Evolutionary conservation across 139 green algal species (phyloP).

Genomic region (Volvox africanus): DNA sequence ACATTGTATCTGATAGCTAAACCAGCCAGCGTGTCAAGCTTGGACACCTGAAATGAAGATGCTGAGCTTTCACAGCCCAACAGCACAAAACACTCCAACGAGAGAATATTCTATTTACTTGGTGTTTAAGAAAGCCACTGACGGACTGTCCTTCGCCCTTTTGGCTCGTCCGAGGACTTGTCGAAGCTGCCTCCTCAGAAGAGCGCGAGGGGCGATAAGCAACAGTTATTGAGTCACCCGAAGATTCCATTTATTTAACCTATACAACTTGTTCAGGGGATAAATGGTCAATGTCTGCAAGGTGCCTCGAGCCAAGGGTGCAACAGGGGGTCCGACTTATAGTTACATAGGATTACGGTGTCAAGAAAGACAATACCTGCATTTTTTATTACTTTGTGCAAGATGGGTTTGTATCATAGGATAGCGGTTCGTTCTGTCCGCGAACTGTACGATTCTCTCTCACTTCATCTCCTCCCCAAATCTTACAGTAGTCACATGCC

Average conservation of each 20-base stretch:
- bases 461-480: too few relatives aligned
- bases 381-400: too few relatives aligned
- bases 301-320: too few relatives aligned
- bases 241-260: background rate
- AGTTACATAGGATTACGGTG: too few relatives aligned
- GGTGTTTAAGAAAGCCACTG: constrained; percentile 45
- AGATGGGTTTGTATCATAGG: too few relatives aligned
- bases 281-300: too few relatives aligned
- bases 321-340: too few relatives aligned
- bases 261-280: background rate
- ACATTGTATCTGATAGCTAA: constrained; percentile 88
- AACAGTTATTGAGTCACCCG: background rate
- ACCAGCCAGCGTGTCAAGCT: constrained; percentile 87
- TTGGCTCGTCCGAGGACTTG: background rate
- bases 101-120: background rate
- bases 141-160: background rate
- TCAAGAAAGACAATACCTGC: too few relatives aligned
- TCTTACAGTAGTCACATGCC: too few relatives aligned
- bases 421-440: too few relatives aligned
- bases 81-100: background rate
- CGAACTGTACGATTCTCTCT: too few relatives aligned
- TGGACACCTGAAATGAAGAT: constrained; percentile 73
- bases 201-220: background rate
- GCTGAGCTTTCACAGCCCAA: background rate
- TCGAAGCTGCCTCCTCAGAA: background rate